A percentile compares a stretch with the other conserved stretches of the same genome.
These are phyloP conservation scores for Tetragonia tetragonoides DNA, from an alignment of 148 eudicot species.

Conservation along the genomic window DNA sequence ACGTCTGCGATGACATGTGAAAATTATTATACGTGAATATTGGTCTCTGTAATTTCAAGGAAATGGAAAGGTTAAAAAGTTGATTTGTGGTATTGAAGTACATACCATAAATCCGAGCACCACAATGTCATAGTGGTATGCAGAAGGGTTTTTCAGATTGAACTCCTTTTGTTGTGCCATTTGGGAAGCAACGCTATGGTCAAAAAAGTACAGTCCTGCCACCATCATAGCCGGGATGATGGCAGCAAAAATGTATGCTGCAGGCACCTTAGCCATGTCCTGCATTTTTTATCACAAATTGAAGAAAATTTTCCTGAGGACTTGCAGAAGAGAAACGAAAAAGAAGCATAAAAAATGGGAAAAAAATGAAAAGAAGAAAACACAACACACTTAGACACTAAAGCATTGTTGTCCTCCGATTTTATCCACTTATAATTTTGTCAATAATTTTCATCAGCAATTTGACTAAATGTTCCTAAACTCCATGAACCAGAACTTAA, in stretches of 20 bases:
- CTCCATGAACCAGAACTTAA: too few relatives aligned
- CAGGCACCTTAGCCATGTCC: constrained; percentile 45
- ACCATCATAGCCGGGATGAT: constrained; percentile 46
- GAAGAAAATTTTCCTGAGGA: background rate
- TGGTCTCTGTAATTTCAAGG: background rate
- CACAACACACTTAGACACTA: too few relatives aligned
- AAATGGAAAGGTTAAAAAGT: background rate
- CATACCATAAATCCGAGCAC: constrained; percentile 84
- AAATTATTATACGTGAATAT: background rate
- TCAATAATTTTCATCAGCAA: too few relatives aligned
- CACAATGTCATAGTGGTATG: constrained; percentile 51
- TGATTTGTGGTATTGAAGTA: background rate
- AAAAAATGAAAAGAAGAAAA: too few relatives aligned
- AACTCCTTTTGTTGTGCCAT: constrained; percentile 52
- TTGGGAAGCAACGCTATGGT: constrained; percentile 49
- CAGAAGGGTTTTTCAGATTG: constrained; percentile 45
- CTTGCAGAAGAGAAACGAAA: too few relatives aligned
- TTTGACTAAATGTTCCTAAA: too few relatives aligned
- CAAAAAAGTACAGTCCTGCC: constrained; percentile 45
- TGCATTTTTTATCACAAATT: constrained; percentile 20
- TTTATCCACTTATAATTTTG: too few relatives aligned
- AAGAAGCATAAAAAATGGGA: background rate
- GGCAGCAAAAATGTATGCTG: constrained; percentile 41
- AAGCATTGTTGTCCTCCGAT: too few relatives aligned
- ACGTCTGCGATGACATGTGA: constrained; percentile 40